A percentile compares a stretch with the other conserved stretches of the same genome.
Evolutionary conservation across 345 rosid species (phyloP).

Genomic region (Acer yangbiense): DNA sequence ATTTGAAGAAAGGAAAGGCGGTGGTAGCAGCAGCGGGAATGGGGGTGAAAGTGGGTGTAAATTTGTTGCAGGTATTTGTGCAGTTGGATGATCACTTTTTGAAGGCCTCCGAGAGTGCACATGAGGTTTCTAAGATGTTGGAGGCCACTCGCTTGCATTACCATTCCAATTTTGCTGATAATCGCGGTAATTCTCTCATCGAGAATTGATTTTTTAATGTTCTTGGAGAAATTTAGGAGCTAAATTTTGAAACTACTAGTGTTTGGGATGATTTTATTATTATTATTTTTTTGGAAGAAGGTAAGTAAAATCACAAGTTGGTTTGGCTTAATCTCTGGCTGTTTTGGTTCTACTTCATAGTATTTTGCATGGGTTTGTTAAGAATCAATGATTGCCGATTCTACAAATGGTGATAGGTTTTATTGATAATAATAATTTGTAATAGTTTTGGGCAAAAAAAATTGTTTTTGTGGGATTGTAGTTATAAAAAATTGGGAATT

Average conservation of each 20-base stretch:
- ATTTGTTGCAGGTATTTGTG: constrained; percentile 52
- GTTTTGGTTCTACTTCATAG: background rate
- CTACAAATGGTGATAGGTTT: background rate
- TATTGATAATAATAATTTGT: background rate
- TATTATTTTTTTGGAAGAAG: background rate
- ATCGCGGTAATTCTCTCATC: constrained; percentile 54
- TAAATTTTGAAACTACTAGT: background rate
- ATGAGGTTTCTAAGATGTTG: constrained; percentile 90
- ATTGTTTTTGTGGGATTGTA: background rate
- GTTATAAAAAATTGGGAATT: background rate
- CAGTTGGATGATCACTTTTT: constrained; percentile 89
- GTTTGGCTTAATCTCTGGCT: constrained; percentile 9
- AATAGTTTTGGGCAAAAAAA: background rate
- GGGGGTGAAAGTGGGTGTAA: constrained; percentile 35
- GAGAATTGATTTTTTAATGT: background rate
- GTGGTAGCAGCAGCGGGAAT: constrained; percentile 32
- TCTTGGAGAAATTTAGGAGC: background rate
- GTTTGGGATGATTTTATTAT: background rate
- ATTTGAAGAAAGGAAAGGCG: constrained; percentile 41
- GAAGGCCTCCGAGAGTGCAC: constrained; percentile 89
- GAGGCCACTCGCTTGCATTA: constrained; percentile 95
- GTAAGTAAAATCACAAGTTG: constrained; percentile 1
- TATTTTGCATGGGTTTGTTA: background rate
- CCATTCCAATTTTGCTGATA: constrained; percentile 98
- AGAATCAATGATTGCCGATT: background rate